Percentiles rank a stretch among this genome's conserved stretches.
Conservation (phyloP, 768 basidiomycete genomes). For the Sarcomyxa edulis region DNA sequence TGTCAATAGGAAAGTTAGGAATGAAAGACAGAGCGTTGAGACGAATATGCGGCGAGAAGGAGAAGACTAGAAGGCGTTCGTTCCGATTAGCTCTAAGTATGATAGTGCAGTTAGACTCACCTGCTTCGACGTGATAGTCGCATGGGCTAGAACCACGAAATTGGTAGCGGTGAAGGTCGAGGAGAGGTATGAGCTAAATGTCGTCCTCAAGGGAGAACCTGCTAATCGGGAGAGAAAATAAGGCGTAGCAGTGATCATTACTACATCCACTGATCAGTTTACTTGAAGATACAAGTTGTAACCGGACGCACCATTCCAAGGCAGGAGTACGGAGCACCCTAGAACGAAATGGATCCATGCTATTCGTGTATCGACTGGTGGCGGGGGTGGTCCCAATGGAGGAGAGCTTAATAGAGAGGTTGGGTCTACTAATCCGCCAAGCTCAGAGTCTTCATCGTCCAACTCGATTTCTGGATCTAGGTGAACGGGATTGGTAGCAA, state of each 20-base stretch:
- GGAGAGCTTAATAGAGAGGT: no score
- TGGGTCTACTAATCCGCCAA: constrained; percentile 15
- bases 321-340: constrained; percentile 74
- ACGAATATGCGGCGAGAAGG: constrained; percentile 53
- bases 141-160: constrained; percentile 68
- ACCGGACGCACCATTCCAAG: constrained; percentile 82
- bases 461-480: constrained; percentile 24
- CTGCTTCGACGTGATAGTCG: constrained; percentile 63
- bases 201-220: constrained; percentile 48
- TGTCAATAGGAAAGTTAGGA: constrained; percentile 55
- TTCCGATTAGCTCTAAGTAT: not conserved
- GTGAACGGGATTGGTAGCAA: constrained; percentile 21
- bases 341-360: constrained; percentile 67
- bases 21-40: constrained; percentile 44
- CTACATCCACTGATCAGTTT: constrained; percentile 31
- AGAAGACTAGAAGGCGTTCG: constrained; percentile 38
- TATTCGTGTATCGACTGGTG: constrained; percentile 37
- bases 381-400: constrained; percentile 16
- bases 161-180: constrained; percentile 59
- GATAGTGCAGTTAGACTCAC: constrained; percentile 29
- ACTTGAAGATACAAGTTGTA: not conserved
- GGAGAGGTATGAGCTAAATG: constrained; percentile 65
- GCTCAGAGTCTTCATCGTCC: constrained; percentile 19
- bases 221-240: constrained; percentile 72
- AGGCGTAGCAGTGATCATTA: constrained; percentile 80